Evolutionary conservation across 441 rosid species (phyloP).

Genomic region (Codiaeum variegatum): DNA sequence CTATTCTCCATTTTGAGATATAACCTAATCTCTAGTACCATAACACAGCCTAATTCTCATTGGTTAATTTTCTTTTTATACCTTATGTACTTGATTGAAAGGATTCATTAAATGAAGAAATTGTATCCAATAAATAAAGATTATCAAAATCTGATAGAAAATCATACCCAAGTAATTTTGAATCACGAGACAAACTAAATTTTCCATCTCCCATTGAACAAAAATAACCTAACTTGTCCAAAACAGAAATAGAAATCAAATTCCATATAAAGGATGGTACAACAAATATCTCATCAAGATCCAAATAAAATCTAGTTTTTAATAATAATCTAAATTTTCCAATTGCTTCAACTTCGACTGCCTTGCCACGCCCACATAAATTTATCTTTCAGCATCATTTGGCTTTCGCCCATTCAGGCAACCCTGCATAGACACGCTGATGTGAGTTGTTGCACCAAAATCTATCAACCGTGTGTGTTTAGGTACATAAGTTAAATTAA

Average conservation of each 20-base stretch:
- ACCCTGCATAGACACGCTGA: slow-evolving; percentile 9
- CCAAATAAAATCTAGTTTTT: slow-evolving; percentile 3
- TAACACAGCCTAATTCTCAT: too few species aligned
- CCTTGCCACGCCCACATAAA: neutral
- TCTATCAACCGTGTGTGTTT: neutral
- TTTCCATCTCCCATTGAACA: slow-evolving; percentile 8
- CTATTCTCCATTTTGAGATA: neutral
- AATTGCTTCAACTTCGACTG: neutral
- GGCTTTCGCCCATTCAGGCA: neutral
- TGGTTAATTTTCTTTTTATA: neutral
- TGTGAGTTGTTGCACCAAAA: slow-evolving; percentile 12
- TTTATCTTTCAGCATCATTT: neutral
- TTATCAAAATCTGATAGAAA: neutral
- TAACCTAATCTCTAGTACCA: neutral
- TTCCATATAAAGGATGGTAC: slow-evolving; percentile 19
- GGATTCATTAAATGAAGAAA: neutral
- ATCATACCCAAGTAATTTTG: too few species aligned
- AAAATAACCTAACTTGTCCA: slow-evolving; percentile 8
- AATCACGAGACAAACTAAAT: neutral
- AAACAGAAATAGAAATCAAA: slow-evolving; percentile 8
- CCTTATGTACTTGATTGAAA: neutral
- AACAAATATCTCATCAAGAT: slow-evolving; percentile 2
- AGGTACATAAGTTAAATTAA: neutral
- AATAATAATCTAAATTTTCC: neutral
- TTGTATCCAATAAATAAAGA: too few species aligned